These are phyloP conservation scores for Entonaema liquescens DNA, from an alignment of 495 filamentous ascomycete genomes.

Conservation along the genomic window DNA sequence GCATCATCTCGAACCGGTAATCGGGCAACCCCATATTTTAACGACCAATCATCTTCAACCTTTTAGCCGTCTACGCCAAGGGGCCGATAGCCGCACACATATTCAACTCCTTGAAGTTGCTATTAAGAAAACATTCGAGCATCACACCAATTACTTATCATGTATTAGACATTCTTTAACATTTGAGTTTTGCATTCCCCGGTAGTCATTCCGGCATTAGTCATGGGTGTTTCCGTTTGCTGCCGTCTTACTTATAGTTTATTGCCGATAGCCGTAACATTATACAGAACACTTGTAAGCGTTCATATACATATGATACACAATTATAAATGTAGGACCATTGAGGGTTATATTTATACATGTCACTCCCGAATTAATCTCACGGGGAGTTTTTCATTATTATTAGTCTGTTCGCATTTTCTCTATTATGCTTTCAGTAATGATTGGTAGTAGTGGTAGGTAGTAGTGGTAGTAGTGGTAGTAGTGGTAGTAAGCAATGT, in stretches of 20 bases:
- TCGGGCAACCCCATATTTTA: slow-evolving; percentile 37
- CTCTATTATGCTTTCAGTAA: no score
- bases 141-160: neutral
- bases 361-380: no score
- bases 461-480: no score
- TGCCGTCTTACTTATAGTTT: slow-evolving; percentile 9
- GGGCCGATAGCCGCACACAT: slow-evolving; percentile 33
- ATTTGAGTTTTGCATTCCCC: neutral
- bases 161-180: neutral
- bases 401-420: no score
- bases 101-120: neutral
- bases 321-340: no score
- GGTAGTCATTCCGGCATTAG: neutral
- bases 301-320: neutral
- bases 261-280: slow-evolving; percentile 32
- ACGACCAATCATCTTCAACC: slow-evolving; percentile 21
- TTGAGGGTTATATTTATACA: no score
- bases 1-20: slow-evolving; percentile 44
- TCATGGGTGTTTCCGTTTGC: neutral
- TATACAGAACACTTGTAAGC: slow-evolving; percentile 2
- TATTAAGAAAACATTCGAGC: slow-evolving; percentile 5
- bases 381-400: no score
- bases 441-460: no score
- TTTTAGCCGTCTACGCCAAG: slow-evolving; percentile 20
- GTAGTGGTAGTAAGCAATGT: no score